Percentiles rank a stretch among this genome's conserved stretches.
These are phyloP conservation scores for Sporothrix variecibatus DNA, from an alignment of 2,329 filamentous ascomycete species.

Conservation along the genomic window DNA sequence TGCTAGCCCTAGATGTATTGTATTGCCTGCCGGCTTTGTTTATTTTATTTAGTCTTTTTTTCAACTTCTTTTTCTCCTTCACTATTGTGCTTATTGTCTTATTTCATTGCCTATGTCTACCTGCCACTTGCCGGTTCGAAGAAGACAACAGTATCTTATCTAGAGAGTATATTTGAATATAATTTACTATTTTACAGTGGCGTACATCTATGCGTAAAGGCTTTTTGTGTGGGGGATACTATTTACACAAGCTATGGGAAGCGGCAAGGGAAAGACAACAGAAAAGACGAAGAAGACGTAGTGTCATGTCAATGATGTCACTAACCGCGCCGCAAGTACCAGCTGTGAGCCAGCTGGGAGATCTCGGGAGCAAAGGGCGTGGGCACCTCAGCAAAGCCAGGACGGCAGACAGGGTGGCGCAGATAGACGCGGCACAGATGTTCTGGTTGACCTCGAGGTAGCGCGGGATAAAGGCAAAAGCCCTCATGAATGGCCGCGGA, in stretches of 20 bases:
- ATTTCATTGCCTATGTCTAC: neutral
- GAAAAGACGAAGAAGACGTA: neutral
- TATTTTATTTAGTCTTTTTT: slow-evolving; percentile 9
- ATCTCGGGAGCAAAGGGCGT: slow-evolving; percentile 73
- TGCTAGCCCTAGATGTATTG: slow-evolving; percentile 7
- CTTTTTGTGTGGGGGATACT: slow-evolving; percentile 20
- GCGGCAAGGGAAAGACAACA: neutral
- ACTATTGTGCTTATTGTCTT: slow-evolving; percentile 9
- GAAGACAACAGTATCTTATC: neutral
- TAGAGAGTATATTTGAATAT: neutral
- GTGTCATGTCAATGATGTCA: neutral
- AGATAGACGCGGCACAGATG: slow-evolving; percentile 92
- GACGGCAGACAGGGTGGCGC: slow-evolving; percentile 86
- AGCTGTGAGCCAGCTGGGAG: slow-evolving; percentile 85
- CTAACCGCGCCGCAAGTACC: slow-evolving; percentile 73
- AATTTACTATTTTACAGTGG: slow-evolving; percentile 20
- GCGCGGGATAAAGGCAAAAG: slow-evolving; percentile 91
- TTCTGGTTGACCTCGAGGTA: slow-evolving; percentile 99
- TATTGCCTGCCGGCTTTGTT: slow-evolving; percentile 15
- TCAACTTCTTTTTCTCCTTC: slow-evolving; percentile 11
- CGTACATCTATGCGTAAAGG: slow-evolving; percentile 17
- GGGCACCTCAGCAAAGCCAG: slow-evolving; percentile 78
- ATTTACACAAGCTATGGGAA: slow-evolving; percentile 14
- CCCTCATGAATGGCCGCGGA: slow-evolving; percentile 81
- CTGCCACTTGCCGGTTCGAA: neutral